Evolutionary conservation across 1,284 basidiomycete genomes (phyloP).

Genomic region (Abortiporus biennis): DNA sequence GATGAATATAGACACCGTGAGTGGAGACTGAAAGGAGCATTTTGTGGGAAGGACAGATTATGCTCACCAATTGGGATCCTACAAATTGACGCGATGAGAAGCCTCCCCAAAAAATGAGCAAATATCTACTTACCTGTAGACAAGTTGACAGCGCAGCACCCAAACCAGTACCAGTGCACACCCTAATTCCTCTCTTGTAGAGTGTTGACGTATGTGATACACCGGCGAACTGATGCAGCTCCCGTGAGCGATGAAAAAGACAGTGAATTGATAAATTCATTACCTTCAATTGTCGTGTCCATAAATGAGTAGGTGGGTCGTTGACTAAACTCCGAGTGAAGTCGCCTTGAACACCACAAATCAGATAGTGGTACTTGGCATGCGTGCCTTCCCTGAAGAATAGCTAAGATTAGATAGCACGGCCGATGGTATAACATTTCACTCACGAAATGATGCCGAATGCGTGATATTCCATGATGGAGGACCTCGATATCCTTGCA

Average conservation of each 20-base stretch:
- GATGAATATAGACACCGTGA: constrained; percentile 1
- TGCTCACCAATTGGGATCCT: constrained; percentile 57
- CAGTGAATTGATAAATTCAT: constrained; percentile 16
- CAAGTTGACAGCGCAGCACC: constrained; percentile 40
- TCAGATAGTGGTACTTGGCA: constrained; percentile 61
- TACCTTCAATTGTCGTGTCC: constrained; percentile 67
- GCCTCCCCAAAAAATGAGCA: constrained; percentile 2
- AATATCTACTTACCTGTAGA: constrained; percentile 23
- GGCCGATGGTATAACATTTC: constrained; percentile 3
- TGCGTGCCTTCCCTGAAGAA: constrained; percentile 47
- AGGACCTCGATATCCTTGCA: constrained; percentile 58
- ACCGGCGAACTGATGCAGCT: constrained; percentile 29
- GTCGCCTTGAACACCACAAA: constrained; percentile 68
- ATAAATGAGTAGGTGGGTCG: constrained; percentile 56
- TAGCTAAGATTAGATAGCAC: constrained; percentile 6
- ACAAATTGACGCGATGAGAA: constrained; percentile 7
- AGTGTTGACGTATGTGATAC: constrained; percentile 37
- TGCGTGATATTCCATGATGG: constrained; percentile 64
- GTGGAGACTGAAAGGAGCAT: background rate
- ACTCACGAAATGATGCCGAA: constrained; percentile 66
- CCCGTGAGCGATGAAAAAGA: constrained; percentile 4
- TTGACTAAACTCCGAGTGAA: constrained; percentile 59
- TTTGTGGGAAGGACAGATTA: background rate
- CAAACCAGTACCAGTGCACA: constrained; percentile 39
- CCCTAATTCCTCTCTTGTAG: constrained; percentile 38